Evolutionary conservation across 2,329 filamentous ascomycete genomes (phyloP).

Genomic region (Epichloe gansuensis): DNA sequence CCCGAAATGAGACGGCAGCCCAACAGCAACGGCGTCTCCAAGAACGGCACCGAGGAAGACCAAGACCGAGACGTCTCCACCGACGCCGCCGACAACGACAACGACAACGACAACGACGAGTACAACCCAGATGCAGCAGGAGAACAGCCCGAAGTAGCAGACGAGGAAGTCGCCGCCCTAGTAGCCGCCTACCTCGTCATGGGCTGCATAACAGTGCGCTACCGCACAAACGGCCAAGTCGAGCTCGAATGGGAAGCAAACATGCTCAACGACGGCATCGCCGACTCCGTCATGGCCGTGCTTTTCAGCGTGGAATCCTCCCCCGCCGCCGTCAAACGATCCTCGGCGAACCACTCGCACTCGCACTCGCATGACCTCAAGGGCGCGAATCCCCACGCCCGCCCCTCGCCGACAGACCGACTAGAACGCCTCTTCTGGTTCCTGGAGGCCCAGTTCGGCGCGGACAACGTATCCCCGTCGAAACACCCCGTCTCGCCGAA

Average conservation of each 20-base stretch:
- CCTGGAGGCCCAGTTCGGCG: constrained; percentile 90
- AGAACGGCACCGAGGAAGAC: constrained; percentile 23
- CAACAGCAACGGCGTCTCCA: constrained; percentile 15
- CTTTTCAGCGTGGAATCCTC: constrained; percentile 87
- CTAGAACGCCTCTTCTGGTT: constrained; percentile 86
- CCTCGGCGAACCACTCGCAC: constrained; percentile 18
- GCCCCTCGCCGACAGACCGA: constrained; percentile 60
- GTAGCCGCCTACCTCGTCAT: constrained; percentile 60
- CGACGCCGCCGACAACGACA: constrained; percentile 14
- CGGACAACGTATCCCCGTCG: constrained; percentile 67
- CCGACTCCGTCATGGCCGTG: constrained; percentile 92
- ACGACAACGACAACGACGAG: constrained; percentile 22
- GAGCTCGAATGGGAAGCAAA: constrained; percentile 97
- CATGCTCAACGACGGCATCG: constrained; percentile 92
- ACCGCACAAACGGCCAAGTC: constrained; percentile 64
- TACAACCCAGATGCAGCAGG: constrained; percentile 10
- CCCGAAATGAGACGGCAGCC: constrained; percentile 33
- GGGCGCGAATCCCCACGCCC: constrained; percentile 57
- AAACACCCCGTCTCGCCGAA: constrained; percentile 30
- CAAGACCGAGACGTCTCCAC: constrained; percentile 13
- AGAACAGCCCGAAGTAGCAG: constrained; percentile 39
- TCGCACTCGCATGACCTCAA: constrained; percentile 27
- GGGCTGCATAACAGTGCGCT: constrained; percentile 79
- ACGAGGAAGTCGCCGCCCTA: constrained; percentile 49
- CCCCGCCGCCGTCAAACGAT: constrained; percentile 81